Evolutionary conservation across 2,329 filamentous ascomycete species (phyloP).

Genomic region (Leptosphaerulina australis): DNA sequence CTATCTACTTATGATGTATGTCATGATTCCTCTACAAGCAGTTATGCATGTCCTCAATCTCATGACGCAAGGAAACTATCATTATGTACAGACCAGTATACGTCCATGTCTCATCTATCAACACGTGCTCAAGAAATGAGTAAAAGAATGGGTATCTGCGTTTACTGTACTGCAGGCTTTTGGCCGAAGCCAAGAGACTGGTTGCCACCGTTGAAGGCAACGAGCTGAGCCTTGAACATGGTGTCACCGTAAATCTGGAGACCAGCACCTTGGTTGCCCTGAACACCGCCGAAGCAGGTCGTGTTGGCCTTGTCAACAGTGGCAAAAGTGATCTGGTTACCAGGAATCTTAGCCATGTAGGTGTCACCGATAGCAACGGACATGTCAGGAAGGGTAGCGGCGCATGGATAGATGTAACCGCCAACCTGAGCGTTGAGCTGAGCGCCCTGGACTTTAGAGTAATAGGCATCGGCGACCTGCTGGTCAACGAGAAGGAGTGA

Average conservation of each 20-base stretch:
- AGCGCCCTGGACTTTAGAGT: constrained; percentile 50
- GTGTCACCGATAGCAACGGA: constrained; percentile 62
- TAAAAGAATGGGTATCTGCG: background rate
- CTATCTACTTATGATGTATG: constrained; percentile 6
- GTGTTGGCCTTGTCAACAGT: constrained; percentile 49
- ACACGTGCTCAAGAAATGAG: constrained; percentile 7
- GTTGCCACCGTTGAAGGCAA: constrained; percentile 63
- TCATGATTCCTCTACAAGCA: background rate
- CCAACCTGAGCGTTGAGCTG: constrained; percentile 46
- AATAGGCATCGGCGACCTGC: constrained; percentile 56
- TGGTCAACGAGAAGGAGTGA: constrained; percentile 67
- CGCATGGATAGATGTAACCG: constrained; percentile 55
- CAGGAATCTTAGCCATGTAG: constrained; percentile 64
- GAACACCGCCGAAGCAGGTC: constrained; percentile 71
- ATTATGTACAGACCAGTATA: constrained; percentile 19
- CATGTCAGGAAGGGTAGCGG: constrained; percentile 51
- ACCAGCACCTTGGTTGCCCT: constrained; percentile 59
- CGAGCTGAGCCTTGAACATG: constrained; percentile 65
- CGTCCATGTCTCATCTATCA: constrained; percentile 8
- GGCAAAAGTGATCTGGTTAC: constrained; percentile 51
- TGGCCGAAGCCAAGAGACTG: constrained; percentile 60
- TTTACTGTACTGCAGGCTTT: constrained; percentile 22
- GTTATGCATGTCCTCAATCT: background rate
- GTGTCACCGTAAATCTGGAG: constrained; percentile 69
- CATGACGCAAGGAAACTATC: constrained; percentile 1